These are phyloP conservation scores for Trichosporon coremiiforme DNA, from an alignment of 1,284 basidiomycete genomes.

Conservation along the genomic window DNA sequence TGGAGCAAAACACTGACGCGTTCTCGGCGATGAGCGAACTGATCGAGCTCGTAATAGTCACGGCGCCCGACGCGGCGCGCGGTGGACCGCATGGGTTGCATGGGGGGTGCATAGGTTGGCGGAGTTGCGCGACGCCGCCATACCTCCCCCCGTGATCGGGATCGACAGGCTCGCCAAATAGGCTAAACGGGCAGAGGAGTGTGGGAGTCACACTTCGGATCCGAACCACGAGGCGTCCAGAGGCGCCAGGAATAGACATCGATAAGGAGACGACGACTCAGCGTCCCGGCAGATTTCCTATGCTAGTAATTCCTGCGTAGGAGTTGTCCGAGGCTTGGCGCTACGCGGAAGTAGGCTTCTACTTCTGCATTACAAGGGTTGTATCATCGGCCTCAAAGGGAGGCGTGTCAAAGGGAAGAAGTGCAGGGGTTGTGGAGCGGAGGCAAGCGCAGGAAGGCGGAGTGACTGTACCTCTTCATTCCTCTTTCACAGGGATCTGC, in stretches of 20 bases:
- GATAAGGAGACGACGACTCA: slow-evolving; percentile 6
- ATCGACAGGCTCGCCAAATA: neutral
- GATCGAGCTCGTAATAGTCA: neutral
- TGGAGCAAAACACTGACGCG: neutral
- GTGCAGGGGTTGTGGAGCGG: neutral
- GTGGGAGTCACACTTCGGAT: neutral
- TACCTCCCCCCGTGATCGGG: neutral
- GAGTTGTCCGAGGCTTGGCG: neutral
- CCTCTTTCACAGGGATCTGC: neutral
- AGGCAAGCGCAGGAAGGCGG: neutral
- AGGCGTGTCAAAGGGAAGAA: no score
- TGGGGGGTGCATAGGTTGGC: neutral
- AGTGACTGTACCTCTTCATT: neutral
- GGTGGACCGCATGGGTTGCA: no score
- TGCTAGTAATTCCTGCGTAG: neutral
- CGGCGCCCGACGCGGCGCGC: no score
- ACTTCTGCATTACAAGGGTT: no score
- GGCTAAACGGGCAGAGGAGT: neutral
- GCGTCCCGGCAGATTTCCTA: neutral
- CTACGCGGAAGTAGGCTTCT: neutral
- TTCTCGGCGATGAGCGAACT: neutral
- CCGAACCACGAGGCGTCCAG: neutral
- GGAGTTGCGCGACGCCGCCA: slow-evolving; percentile 1
- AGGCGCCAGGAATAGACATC: neutral
- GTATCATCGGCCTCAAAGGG: no score